phyloP scores from a whole-genome alignment of 2,329 filamentous ascomycete genomes.

The Fusarium coicis region DNA sequence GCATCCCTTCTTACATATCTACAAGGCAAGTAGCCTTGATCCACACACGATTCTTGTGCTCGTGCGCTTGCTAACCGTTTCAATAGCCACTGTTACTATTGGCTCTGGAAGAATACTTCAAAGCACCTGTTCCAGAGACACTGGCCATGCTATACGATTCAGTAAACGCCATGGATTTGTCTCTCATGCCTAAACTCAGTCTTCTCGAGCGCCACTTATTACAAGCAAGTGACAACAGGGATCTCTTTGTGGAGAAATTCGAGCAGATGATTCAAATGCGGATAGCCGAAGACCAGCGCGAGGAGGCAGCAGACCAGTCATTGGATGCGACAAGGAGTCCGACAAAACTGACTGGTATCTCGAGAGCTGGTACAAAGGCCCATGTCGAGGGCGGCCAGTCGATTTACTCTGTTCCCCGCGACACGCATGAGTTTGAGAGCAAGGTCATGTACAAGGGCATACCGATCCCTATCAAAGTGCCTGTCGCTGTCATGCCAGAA shows the following conservation, averaged over 20 bases:
- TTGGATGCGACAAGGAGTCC: conserved; percentile 60
- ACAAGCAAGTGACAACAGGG: conserved; percentile 91
- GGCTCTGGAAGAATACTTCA: conserved; percentile 97
- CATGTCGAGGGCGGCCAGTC: conserved; percentile 69
- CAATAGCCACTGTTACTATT: conserved; percentile 83
- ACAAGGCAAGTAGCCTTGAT: conserved; percentile 73
- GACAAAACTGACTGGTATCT: conserved; percentile 60
- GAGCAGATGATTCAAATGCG: conserved; percentile 91
- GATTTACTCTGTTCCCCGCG: conserved; percentile 82
- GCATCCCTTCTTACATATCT: conserved; percentile 97
- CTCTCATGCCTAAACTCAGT: conserved; percentile 87
- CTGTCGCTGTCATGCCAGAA: conserved; percentile 91
- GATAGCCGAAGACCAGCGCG: conserved; percentile 71
- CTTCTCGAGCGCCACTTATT: conserved; percentile 86
- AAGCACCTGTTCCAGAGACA: conserved; percentile 87
- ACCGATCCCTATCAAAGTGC: conserved; percentile 95
- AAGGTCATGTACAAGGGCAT: conserved; percentile 96
- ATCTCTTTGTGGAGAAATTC: conserved; percentile 98
- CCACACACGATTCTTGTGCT: neutral
- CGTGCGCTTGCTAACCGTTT: conserved; percentile 26
- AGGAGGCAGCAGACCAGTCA: conserved; percentile 51
- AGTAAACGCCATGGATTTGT: conserved; percentile 96
- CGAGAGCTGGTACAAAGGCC: conserved; percentile 71
- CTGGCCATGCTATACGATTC: conserved; percentile 89
- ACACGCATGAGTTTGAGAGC: conserved; percentile 98